These are phyloP conservation scores for Gossypium aridum DNA, from an alignment of 441 rosid species.

Conservation along the genomic window DNA sequence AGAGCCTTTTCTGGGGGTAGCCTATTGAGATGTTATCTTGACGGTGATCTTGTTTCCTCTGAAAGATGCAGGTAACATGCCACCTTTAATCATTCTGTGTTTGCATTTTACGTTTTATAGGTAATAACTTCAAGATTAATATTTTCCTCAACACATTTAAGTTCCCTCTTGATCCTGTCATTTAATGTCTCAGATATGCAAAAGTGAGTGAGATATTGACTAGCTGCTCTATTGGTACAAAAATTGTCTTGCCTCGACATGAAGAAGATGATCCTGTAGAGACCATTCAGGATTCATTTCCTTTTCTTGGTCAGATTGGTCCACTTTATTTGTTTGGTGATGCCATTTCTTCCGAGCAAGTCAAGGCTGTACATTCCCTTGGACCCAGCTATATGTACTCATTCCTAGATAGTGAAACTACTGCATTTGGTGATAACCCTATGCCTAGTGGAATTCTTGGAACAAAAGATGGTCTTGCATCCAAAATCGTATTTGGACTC, in stretches of 20 bases:
- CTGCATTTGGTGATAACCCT: conserved; percentile 50
- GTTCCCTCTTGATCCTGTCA: conserved; percentile 16
- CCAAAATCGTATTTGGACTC: conserved; percentile 87
- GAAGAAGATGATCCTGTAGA: conserved; percentile 53
- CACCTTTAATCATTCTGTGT: conserved; percentile 4
- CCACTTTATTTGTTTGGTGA: conserved; percentile 90
- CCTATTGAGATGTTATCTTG: conserved; percentile 75
- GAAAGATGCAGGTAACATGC: conserved; percentile 91
- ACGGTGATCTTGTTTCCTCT: conserved; percentile 86
- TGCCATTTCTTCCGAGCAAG: conserved; percentile 84
- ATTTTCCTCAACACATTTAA: neutral
- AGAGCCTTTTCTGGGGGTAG: conserved; percentile 99
- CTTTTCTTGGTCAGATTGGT: conserved; percentile 96
- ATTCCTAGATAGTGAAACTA: conserved; percentile 77
- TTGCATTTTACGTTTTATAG: conserved; percentile 1
- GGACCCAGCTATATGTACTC: conserved; percentile 99
- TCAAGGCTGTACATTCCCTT: conserved; percentile 70
- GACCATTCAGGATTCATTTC: conserved; percentile 39
- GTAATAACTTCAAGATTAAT: neutral
- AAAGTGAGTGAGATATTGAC: conserved; percentile 82
- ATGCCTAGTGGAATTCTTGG: conserved; percentile 84
- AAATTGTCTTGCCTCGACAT: conserved; percentile 42
- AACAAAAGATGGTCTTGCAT: conserved; percentile 92
- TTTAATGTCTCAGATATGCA: conserved; percentile 65
- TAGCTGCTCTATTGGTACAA: conserved; percentile 77